A percentile compares a stretch with the other conserved stretches of the same genome.
These are phyloP conservation scores for Alternaria dauci DNA, from an alignment of 2,329 filamentous ascomycete genomes.

Conservation along the genomic window DNA sequence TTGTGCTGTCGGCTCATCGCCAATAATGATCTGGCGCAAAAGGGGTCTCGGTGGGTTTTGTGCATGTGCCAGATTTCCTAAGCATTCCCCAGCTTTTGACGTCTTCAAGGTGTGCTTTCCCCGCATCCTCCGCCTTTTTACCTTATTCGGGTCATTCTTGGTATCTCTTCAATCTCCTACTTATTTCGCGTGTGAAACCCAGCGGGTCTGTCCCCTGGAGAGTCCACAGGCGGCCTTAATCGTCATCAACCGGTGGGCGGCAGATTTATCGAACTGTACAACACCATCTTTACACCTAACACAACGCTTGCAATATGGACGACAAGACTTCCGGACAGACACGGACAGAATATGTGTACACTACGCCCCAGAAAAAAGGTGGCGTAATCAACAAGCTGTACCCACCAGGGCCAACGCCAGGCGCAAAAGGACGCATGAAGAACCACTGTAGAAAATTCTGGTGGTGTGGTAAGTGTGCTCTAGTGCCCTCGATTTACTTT, in stretches of 20 bases:
- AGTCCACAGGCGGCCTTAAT: neutral
- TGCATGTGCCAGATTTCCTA: slow-evolving; percentile 39
- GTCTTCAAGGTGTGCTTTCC: slow-evolving; percentile 36
- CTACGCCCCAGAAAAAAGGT: slow-evolving; percentile 32
- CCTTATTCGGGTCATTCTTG: slow-evolving; percentile 14
- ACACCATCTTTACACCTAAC: slow-evolving; percentile 9
- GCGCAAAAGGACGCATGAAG: slow-evolving; percentile 43
- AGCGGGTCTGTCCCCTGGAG: neutral
- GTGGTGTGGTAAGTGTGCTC: slow-evolving; percentile 47
- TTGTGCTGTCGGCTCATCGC: slow-evolving; percentile 25
- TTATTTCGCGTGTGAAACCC: neutral
- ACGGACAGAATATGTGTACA: slow-evolving; percentile 29
- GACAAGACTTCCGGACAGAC: slow-evolving; percentile 26
- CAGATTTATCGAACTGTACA: neutral
- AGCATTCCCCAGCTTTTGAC: slow-evolving; percentile 19
- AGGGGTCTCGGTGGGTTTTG: slow-evolving; percentile 22
- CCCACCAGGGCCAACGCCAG: slow-evolving; percentile 43
- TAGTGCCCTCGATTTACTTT: neutral
- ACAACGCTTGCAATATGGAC: slow-evolving; percentile 30
- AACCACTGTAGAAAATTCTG: slow-evolving; percentile 51
- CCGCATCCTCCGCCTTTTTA: slow-evolving; percentile 33
- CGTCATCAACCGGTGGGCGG: neutral
- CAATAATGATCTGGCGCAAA: slow-evolving; percentile 28
- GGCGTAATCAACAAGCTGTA: slow-evolving; percentile 47
- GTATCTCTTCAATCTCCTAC: slow-evolving; percentile 10